Conservation (phyloP, 768 basidiomycete species). For the Coprinopsis sp. region DNA sequence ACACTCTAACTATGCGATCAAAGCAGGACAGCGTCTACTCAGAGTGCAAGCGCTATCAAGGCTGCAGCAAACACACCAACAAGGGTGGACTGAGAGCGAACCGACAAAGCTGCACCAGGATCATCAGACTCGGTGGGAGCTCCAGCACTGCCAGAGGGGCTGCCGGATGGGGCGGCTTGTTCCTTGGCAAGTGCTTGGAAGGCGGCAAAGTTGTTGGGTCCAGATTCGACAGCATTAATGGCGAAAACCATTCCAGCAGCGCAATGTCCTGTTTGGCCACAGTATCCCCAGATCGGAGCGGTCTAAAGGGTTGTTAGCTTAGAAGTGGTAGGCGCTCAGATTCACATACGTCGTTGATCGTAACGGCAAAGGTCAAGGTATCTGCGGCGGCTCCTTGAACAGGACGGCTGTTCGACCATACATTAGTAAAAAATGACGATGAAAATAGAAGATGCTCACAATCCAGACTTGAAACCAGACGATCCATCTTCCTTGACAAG, state of each 20-base stretch:
- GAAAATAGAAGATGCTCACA: conserved; percentile 32
- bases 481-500: conserved; percentile 19
- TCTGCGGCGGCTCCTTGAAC: conserved; percentile 34
- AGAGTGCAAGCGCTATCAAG: too few relatives aligned
- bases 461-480: conserved; percentile 38
- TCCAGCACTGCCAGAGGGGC: too few relatives aligned
- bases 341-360: conserved; percentile 39
- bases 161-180: too few relatives aligned
- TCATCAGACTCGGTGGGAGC: too few relatives aligned
- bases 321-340: neutral
- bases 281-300: conserved; percentile 56
- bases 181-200: conserved; percentile 35
- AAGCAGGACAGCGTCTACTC: too few relatives aligned
- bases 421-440: neutral
- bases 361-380: conserved; percentile 45
- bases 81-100: too few relatives aligned
- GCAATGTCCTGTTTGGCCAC: conserved; percentile 51
- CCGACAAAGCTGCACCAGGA: too few relatives aligned
- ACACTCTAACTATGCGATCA: too few relatives aligned
- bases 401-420: conserved; percentile 30
- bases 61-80: too few relatives aligned
- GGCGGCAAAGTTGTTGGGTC: conserved; percentile 47
- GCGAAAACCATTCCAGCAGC: conserved; percentile 60
- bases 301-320: conserved; percentile 24
- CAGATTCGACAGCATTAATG: conserved; percentile 49